These are phyloP conservation scores for Begonia fuchsioides DNA, from an alignment of 306 rosid genomes.

Conservation along the genomic window DNA sequence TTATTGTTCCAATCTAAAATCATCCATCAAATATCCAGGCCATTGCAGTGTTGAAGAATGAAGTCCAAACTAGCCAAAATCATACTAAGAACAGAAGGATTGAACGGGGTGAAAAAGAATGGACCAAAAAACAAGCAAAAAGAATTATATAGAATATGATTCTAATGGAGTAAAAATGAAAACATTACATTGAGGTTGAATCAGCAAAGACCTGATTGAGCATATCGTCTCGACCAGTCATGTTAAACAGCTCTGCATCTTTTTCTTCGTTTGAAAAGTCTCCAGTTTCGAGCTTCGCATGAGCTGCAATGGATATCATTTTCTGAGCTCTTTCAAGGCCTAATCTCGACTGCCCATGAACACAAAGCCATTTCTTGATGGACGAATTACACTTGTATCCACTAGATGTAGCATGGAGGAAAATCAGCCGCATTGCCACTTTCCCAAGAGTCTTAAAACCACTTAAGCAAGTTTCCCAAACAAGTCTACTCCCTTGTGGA, in stretches of 20 bases:
- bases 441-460: conserved; percentile 69
- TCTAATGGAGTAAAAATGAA: conserved; percentile 47
- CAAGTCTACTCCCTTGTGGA: conserved; percentile 81
- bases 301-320: conserved; percentile 85
- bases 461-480: conserved; percentile 93
- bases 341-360: conserved; percentile 48
- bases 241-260: conserved; percentile 67
- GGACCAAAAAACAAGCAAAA: conserved; percentile 25
- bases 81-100: conserved; percentile 3
- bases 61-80: no score
- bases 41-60: no score
- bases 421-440: conserved; percentile 82
- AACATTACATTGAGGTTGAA: conserved; percentile 83
- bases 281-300: conserved; percentile 73
- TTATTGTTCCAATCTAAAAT: no score
- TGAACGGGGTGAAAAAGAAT: conserved; percentile 5
- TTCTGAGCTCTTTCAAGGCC: conserved; percentile 83
- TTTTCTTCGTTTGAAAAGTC: conserved; percentile 69
- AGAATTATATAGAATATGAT: conserved; percentile 63
- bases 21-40: no score
- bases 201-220: conserved; percentile 78
- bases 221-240: conserved; percentile 68
- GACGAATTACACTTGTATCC: conserved; percentile 81
- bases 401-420: conserved; percentile 83
- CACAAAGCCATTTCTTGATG: conserved; percentile 61